A percentile compares a stretch with the other conserved stretches of the same genome.
phyloP scores from a whole-genome alignment of 495 filamentous ascomycete species.

The Trichoderma parareesei region DNA sequence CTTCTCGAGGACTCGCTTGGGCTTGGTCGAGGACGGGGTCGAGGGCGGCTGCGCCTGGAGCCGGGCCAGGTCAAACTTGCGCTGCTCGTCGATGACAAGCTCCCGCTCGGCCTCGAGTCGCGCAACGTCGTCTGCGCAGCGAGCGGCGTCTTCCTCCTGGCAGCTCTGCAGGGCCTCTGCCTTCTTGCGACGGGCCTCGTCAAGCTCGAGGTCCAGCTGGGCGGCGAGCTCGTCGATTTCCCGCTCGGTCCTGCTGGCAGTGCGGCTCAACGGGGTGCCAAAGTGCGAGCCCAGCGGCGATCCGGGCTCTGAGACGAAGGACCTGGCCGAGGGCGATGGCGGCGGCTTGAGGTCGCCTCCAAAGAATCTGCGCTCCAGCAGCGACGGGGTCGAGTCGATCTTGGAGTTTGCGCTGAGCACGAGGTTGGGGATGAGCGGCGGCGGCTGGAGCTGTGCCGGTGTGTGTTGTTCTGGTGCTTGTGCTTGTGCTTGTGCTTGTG shows the following conservation, averaged over 20 bases:
- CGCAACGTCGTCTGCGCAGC: conserved; percentile 23
- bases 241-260: not conserved
- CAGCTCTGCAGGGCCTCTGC: conserved; percentile 7
- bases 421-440: not conserved
- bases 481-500: no score
- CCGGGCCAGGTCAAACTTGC: conserved; percentile 37
- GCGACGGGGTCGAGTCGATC: conserved; percentile 1
- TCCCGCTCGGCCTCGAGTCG: conserved; percentile 33
- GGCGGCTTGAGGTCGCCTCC: conserved; percentile 1
- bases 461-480: no score
- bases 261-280: not conserved
- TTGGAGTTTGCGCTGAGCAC: conserved; percentile 4
- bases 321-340: conserved; percentile 1
- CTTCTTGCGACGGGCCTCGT: not conserved
- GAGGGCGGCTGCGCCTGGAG: conserved; percentile 34
- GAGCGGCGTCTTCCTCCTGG: conserved; percentile 17
- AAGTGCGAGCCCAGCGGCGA: not conserved
- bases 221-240: conserved; percentile 2
- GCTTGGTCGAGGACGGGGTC: conserved; percentile 16
- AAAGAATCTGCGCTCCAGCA: not conserved
- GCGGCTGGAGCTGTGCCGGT: not conserved
- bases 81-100: conserved; percentile 36
- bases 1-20: conserved; percentile 30
- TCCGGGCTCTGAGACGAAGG: not conserved
- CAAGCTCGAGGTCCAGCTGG: not conserved